Conservation (phyloP, 108 stramenopile genomes). For the Nitzschia sp. region DNA sequence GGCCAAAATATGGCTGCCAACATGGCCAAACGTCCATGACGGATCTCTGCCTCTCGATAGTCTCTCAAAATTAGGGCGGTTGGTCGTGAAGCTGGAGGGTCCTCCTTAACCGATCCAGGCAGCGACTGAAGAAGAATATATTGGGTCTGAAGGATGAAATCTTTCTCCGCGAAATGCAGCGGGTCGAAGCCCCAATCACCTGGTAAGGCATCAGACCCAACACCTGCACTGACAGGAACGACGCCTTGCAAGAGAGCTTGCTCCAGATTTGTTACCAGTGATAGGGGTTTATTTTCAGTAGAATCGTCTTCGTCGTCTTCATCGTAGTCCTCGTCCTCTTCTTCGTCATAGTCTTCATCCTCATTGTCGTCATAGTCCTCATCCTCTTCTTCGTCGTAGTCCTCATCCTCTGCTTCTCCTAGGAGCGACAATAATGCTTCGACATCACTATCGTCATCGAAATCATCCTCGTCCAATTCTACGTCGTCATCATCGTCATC, state of each 20-base stretch:
- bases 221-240: slow-evolving; percentile 71
- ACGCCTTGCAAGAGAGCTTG: slow-evolving; percentile 54
- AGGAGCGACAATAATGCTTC: slow-evolving; percentile 9
- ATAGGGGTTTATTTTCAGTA: background rate
- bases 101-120: slow-evolving; percentile 40
- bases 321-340: slow-evolving; percentile 5
- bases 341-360: no score
- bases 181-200: slow-evolving; percentile 92
- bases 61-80: slow-evolving; percentile 76
- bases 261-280: slow-evolving; percentile 30
- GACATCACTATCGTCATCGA: slow-evolving; percentile 17
- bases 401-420: slow-evolving; percentile 12
- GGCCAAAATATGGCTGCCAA: slow-evolving; percentile 87
- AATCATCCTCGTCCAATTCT: slow-evolving; percentile 14
- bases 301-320: slow-evolving; percentile 9
- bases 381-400: slow-evolving; percentile 9
- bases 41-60: slow-evolving; percentile 89
- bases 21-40: slow-evolving; percentile 90
- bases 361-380: background rate
- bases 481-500: slow-evolving; percentile 33
- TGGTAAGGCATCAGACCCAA: slow-evolving; percentile 73
- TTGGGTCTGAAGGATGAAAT: slow-evolving; percentile 67
- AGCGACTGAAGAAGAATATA: slow-evolving; percentile 47
- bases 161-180: slow-evolving; percentile 60
- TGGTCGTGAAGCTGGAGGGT: slow-evolving; percentile 45